Conservation (phyloP, 768 basidiomycete species). For the Clitopilus passeckerianus region DNA sequence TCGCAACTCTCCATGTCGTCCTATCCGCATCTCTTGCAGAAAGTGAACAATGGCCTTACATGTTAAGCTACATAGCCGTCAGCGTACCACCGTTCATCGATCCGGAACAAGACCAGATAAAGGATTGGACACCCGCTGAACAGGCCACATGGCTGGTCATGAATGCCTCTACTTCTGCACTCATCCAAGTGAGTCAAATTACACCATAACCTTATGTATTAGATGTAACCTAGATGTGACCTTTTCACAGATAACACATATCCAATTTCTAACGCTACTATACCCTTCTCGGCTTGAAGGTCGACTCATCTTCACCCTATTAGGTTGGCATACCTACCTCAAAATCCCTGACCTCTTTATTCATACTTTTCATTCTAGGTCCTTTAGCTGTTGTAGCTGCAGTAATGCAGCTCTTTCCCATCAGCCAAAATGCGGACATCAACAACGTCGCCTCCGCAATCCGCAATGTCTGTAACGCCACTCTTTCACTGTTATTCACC, state of each 20-base stretch:
- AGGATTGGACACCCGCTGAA: constrained; percentile 57
- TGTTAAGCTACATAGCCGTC: constrained; percentile 89
- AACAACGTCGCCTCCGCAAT: constrained; percentile 63
- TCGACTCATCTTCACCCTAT: constrained; percentile 75
- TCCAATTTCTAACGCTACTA: constrained; percentile 93
- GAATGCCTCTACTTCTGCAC: constrained; percentile 77
- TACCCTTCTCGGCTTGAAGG: constrained; percentile 91
- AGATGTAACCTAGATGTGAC: background rate
- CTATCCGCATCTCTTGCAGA: constrained; percentile 53
- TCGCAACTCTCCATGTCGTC: constrained; percentile 75
- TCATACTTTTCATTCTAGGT: constrained; percentile 29
- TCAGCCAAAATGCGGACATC: constrained; percentile 39
- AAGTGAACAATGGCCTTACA: constrained; percentile 87
- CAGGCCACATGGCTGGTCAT: constrained; percentile 81
- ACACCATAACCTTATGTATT: constrained; percentile 24
- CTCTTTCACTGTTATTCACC: constrained; percentile 93
- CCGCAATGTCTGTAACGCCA: constrained; percentile 93
- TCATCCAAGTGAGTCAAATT: constrained; percentile 61
- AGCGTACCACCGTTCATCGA: constrained; percentile 56
- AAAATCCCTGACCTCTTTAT: background rate
- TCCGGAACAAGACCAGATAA: constrained; percentile 12
- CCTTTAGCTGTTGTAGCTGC: constrained; percentile 86
- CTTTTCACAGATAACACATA: constrained; percentile 77
- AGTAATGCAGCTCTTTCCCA: constrained; percentile 76
- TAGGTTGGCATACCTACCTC: constrained; percentile 46